These are phyloP conservation scores for Neofusicoccum kwambonambiense DNA, from an alignment of 2,329 filamentous ascomycete genomes.

Conservation along the genomic window DNA sequence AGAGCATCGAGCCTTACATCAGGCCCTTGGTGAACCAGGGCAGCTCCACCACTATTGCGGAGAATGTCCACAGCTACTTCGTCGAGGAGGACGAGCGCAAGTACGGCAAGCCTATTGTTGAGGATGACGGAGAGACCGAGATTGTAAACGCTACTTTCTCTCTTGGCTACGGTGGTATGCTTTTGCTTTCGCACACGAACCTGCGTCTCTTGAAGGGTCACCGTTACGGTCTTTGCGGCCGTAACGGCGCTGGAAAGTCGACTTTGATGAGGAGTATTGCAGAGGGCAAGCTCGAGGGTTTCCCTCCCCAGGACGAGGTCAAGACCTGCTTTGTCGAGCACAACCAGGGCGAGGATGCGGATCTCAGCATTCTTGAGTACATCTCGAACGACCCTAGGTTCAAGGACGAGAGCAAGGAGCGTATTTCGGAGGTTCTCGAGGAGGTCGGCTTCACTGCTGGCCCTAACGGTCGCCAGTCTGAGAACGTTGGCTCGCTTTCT, in stretches of 20 bases:
- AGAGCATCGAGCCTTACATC: constrained; percentile 72
- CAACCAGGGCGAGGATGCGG: constrained; percentile 97
- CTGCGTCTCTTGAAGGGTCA: constrained; percentile 92
- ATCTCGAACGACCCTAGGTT: constrained; percentile 87
- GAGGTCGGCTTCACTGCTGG: constrained; percentile 94
- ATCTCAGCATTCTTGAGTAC: constrained; percentile 93
- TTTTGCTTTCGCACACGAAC: constrained; percentile 93
- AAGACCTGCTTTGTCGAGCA: constrained; percentile 98
- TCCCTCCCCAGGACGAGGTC: constrained; percentile 87
- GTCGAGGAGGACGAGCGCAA: constrained; percentile 83
- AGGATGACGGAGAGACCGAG: constrained; percentile 88
- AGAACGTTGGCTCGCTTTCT: constrained; percentile 90
- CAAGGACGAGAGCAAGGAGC: constrained; percentile 71
- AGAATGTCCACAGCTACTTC: constrained; percentile 74
- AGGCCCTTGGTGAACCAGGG: constrained; percentile 64
- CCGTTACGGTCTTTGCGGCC: constrained; percentile 93
- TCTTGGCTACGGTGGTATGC: constrained; percentile 95
- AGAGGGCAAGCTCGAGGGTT: constrained; percentile 92
- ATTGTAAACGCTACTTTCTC: constrained; percentile 99
- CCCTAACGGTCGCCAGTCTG: constrained; percentile 80
- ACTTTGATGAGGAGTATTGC: constrained; percentile 97
- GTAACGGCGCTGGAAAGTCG: constrained; percentile 98
- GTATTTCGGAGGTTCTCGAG: constrained; percentile 77
- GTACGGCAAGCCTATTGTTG: constrained; percentile 78
- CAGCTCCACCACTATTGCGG: constrained; percentile 64